Evolutionary conservation across 805 yeast genomes (phyloP).

Genomic region (Ogataea allantospora): DNA sequence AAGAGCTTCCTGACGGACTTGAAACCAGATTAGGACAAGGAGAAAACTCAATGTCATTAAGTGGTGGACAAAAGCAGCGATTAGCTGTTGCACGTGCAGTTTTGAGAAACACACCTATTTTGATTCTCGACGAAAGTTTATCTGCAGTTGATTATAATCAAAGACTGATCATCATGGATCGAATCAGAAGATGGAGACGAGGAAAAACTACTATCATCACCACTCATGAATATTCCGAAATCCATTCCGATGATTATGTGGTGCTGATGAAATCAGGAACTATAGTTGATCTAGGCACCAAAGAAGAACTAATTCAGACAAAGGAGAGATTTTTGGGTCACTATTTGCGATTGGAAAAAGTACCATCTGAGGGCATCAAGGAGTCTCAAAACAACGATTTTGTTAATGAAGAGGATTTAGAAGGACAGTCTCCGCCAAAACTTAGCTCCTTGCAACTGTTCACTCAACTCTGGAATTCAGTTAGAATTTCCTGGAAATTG

Average conservation of each 20-base stretch:
- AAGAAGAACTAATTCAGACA: constrained; percentile 1
- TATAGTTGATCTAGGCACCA: constrained; percentile 7
- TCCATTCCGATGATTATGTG: constrained; percentile 56
- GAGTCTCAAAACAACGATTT: too few relatives aligned
- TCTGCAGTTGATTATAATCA: constrained; percentile 70
- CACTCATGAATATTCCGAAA: constrained; percentile 71
- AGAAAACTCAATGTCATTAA: constrained; percentile 44
- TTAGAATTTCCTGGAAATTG: constrained; percentile 9
- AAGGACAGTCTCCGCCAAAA: constrained; percentile 10
- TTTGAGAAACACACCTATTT: constrained; percentile 66
- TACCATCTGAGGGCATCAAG: neutral
- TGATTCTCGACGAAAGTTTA: constrained; percentile 82
- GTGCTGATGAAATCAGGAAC: constrained; percentile 40
- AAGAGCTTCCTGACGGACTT: constrained; percentile 50
- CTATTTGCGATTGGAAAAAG: neutral
- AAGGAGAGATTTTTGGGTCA: neutral
- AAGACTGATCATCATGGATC: constrained; percentile 44
- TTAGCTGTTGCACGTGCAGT: constrained; percentile 82
- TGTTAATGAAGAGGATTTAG: too few relatives aligned
- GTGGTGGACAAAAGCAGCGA: constrained; percentile 92
- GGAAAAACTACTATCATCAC: constrained; percentile 76
- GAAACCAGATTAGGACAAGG: constrained; percentile 49
- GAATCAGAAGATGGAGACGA: constrained; percentile 57
- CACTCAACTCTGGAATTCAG: constrained; percentile 11
- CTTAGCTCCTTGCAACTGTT: neutral